These are phyloP conservation scores for Neurospora sublineolata DNA, from an alignment of 495 filamentous ascomycete genomes.

Conservation along the genomic window DNA sequence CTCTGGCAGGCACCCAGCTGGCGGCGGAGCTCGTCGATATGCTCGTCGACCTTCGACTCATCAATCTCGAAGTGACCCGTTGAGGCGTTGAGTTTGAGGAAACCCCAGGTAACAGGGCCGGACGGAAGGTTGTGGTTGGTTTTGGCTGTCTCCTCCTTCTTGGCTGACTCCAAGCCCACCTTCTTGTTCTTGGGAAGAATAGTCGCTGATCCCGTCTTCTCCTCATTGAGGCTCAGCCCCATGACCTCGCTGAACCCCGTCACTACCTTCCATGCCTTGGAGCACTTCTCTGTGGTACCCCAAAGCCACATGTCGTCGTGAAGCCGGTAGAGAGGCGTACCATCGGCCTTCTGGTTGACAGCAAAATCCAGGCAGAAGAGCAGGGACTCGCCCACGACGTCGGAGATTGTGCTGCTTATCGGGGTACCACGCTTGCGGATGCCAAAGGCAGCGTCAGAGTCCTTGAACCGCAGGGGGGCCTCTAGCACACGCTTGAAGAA, in stretches of 20 bases:
- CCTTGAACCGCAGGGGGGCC: conserved; percentile 42
- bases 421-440: conserved; percentile 47
- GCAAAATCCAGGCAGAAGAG: conserved; percentile 58
- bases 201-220: conserved; percentile 47
- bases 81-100: conserved; percentile 43
- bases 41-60: conserved; percentile 45
- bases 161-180: not conserved
- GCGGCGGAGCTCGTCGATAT: conserved; percentile 47
- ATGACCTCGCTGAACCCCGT: conserved; percentile 40
- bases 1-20: conserved; percentile 42
- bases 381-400: conserved; percentile 48
- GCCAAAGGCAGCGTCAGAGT: conserved; percentile 15
- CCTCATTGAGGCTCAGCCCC: conserved; percentile 47
- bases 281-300: conserved; percentile 43
- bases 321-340: conserved; percentile 48
- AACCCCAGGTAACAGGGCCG: conserved; percentile 53
- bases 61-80: conserved; percentile 50
- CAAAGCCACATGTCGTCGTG: conserved; percentile 66
- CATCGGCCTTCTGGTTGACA: conserved; percentile 45
- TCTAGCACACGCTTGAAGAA: conserved; percentile 53
- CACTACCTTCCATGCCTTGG: conserved; percentile 47
- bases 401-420: conserved; percentile 44
- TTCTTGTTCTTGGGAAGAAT: conserved; percentile 15
- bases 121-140: conserved; percentile 27
- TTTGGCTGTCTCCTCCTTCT: not conserved